A percentile compares a stretch with the other conserved stretches of the same genome.
Conservation (phyloP, 1,284 basidiomycete genomes). For the Psilocybe mexicana region DNA sequence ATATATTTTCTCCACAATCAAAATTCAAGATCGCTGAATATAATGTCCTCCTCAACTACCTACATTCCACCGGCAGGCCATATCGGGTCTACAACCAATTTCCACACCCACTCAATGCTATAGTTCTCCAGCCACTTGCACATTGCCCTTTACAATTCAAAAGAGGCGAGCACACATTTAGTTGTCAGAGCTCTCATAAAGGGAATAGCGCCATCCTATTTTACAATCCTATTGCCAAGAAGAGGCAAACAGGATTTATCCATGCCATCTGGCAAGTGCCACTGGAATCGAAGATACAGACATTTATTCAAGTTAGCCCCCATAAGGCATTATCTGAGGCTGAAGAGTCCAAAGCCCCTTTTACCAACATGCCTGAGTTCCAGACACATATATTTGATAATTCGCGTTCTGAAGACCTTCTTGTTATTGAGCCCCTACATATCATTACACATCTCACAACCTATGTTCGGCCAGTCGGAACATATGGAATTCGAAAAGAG, state of each 20-base stretch:
- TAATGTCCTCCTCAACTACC: slow-evolving; percentile 18
- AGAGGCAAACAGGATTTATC: slow-evolving; percentile 22
- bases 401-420: slow-evolving; percentile 3
- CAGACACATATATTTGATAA: slow-evolving; percentile 17
- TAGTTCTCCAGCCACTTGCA: slow-evolving; percentile 22
- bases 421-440: slow-evolving; percentile 24
- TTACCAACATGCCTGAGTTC: slow-evolving; percentile 1
- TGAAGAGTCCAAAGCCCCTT: slow-evolving; percentile 17
- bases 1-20: background rate
- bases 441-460: slow-evolving; percentile 25
- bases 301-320: slow-evolving; percentile 22
- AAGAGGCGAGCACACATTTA: slow-evolving; percentile 18
- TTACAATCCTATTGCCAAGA: slow-evolving; percentile 16
- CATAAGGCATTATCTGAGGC: slow-evolving; percentile 14
- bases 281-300: slow-evolving; percentile 16
- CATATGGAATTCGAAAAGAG: slow-evolving; percentile 19
- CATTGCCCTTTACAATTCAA: slow-evolving; percentile 12
- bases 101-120: slow-evolving; percentile 15
- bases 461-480: slow-evolving; percentile 16
- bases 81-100: slow-evolving; percentile 8
- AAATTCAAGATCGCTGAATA: slow-evolving; percentile 14
- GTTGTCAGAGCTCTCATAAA: slow-evolving; percentile 20
- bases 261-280: slow-evolving; percentile 20
- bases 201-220: slow-evolving; percentile 28
- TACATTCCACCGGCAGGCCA: slow-evolving; percentile 14